Base-by-base conservation (phyloP, 2,329 filamentous ascomycete genomes). In the Botryotinia calthae region DNA sequence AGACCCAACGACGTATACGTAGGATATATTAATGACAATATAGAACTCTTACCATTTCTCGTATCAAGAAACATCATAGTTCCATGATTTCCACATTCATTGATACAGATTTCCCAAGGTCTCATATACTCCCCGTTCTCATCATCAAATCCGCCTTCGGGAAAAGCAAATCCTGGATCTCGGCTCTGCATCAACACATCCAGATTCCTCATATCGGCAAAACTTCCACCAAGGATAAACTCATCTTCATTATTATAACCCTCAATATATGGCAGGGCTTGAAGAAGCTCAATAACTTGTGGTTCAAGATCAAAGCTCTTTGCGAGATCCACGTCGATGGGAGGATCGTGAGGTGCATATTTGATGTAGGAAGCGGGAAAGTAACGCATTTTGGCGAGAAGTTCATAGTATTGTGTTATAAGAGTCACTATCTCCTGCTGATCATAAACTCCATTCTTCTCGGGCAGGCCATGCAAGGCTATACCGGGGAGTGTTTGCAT, bases 331-430 rank as follows among this genome's bases (percentile, higher is more conserved):
- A 71, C 61, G 28, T 74, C 51, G n/a, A 76, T 73, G 9, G 72
- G 56, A 20, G 70, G 73, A 58, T 70, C 37, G 71, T 75, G 71
- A 8, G 75, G 75, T 9, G 67, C 54, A 48, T 75, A 71, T 66
- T 73, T 75, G 59, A 76, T 76, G 18, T 9, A 25, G 9, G 67
- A 70, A 2, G 59, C n/a, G 8, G 72, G 61, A 48, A 74, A 73
- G 46, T 74, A 75, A 20, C 48, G 72, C 70, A 76, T 73, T 37
- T 72, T 56, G 34, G 73, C 46, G 18, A 76, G 70, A 37, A 76
- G 51, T 18, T 74, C 56, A 37, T 75, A 76, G 44, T 76, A 76
- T 28, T 68, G 28, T 20, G 37, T 65, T 16, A 74, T 34, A 12
- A 74, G 40, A 20, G 34, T 44, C 34, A 70, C 70, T 28, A 73